Conservation (phyloP, 75 land plant genomes). For the Pinus taeda region DNA sequence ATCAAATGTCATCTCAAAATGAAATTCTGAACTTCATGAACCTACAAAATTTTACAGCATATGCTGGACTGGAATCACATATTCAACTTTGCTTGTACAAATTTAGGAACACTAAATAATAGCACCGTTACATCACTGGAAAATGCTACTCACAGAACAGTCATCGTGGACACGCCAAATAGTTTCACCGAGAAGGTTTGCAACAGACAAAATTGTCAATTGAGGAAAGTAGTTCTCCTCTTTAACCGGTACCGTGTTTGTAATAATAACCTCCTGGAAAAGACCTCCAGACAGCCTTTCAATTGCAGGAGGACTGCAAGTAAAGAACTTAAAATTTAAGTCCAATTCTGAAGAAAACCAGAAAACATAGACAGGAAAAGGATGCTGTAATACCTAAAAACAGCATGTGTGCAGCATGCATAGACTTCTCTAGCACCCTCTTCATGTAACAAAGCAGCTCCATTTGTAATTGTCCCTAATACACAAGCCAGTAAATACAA, state of each 20-base stretch:
- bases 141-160: conserved; percentile 87
- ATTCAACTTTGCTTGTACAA: background rate
- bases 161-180: conserved; percentile 98
- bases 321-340: conserved; percentile 6
- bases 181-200: conserved; percentile 91
- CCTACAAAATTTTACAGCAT: conserved; percentile 6
- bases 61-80: background rate
- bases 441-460: conserved; percentile 85
- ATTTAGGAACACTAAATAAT: background rate
- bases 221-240: conserved; percentile 88
- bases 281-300: conserved; percentile 93
- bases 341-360: background rate
- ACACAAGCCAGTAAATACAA: background rate
- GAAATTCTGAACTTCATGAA: conserved; percentile 12
- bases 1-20: background rate
- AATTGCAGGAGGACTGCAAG: conserved; percentile 88
- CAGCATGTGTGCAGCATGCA: conserved; percentile 93
- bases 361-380: background rate
- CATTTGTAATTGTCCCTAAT: conserved; percentile 88
- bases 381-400: conserved; percentile 34
- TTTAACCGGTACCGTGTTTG: conserved; percentile 84
- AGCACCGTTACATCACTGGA: conserved; percentile 24
- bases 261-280: conserved; percentile 94
- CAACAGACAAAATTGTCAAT: conserved; percentile 90
- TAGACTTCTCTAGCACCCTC: conserved; percentile 96